Evolutionary conservation across 164 flowering plant genomes (phyloP).

Genomic region (Sedum album): DNA sequence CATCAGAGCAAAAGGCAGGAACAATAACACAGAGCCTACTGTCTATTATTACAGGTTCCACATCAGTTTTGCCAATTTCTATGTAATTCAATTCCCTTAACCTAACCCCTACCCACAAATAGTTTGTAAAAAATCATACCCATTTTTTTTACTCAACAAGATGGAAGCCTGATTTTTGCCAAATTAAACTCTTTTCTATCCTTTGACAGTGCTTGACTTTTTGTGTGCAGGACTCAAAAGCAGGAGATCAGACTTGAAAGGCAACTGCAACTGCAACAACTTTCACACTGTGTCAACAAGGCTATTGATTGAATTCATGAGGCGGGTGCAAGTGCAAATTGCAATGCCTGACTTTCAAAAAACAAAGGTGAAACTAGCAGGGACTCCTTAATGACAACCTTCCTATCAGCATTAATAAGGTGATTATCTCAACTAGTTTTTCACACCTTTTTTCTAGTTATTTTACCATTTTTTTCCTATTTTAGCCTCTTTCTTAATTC

Average conservation of each 20-base stretch:
- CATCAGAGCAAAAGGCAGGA: constrained; percentile 5
- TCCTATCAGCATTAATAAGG: constrained; percentile 1
- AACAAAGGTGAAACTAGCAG: constrained; percentile 6
- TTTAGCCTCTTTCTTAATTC: neutral
- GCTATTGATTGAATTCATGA: neutral
- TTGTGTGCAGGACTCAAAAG: neutral
- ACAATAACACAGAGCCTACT: constrained; percentile 2
- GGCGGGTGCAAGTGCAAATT: constrained; percentile 5
- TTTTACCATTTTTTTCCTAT: neutral
- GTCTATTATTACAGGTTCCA: neutral
- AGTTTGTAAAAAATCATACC: neutral
- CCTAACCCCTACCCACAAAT: neutral
- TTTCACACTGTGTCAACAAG: neutral
- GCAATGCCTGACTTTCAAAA: too few relatives aligned
- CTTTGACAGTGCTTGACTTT: neutral
- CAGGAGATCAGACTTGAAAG: neutral
- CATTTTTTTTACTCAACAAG: neutral
- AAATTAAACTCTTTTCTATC: neutral
- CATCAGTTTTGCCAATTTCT: constrained; percentile 1
- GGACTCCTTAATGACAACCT: neutral
- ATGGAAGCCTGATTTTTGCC: neutral
- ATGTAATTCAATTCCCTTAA: constrained; percentile 4
- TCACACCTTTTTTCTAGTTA: neutral
- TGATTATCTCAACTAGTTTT: neutral
- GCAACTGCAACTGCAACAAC: neutral